These are phyloP conservation scores for Phaffomyces thermotolerans DNA, from an alignment of 805 yeast genomes.

Conservation along the genomic window DNA sequence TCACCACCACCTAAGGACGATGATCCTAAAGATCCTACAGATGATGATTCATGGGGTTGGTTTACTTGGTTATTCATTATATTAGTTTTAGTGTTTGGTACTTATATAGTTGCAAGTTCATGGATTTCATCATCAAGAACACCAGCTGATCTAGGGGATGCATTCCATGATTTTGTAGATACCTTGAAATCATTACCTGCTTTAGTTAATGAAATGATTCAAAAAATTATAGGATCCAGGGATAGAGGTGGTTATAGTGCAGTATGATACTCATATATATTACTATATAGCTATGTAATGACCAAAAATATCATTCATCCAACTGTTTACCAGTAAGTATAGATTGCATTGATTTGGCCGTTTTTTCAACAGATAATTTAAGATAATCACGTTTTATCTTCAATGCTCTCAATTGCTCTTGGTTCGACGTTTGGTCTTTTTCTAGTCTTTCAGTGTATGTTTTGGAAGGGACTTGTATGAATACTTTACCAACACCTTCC, in stretches of 20 bases:
- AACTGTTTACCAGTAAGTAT: conserved; percentile 17
- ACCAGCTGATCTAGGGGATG: conserved; percentile 63
- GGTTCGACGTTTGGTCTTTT: conserved; percentile 44
- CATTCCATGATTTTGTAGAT: conserved; percentile 67
- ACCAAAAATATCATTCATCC: background rate
- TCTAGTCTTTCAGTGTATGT: conserved; percentile 43
- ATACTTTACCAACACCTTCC: conserved; percentile 81
- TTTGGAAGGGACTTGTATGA: conserved; percentile 37
- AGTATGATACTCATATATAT: conserved; percentile 30
- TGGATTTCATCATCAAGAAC: conserved; percentile 68
- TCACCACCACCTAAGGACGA: conserved; percentile 14
- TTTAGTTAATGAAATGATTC: conserved; percentile 59
- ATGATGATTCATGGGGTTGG: conserved; percentile 60
- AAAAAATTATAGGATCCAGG: conserved; percentile 51
- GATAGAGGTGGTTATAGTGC: conserved; percentile 91
- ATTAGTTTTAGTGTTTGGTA: conserved; percentile 59
- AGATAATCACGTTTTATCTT: conserved; percentile 65
- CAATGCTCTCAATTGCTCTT: conserved; percentile 54
- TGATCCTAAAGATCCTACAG: conserved; percentile 14
- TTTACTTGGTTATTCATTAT: conserved; percentile 77
- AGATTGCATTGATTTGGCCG: conserved; percentile 54
- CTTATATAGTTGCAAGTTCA: conserved; percentile 66
- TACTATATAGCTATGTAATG: too few species aligned
- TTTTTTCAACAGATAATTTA: conserved; percentile 70
- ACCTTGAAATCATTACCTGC: conserved; percentile 57